Evolutionary conservation across 2,329 filamentous ascomycete genomes (phyloP).

Genomic region (Alternaria postmessia): DNA sequence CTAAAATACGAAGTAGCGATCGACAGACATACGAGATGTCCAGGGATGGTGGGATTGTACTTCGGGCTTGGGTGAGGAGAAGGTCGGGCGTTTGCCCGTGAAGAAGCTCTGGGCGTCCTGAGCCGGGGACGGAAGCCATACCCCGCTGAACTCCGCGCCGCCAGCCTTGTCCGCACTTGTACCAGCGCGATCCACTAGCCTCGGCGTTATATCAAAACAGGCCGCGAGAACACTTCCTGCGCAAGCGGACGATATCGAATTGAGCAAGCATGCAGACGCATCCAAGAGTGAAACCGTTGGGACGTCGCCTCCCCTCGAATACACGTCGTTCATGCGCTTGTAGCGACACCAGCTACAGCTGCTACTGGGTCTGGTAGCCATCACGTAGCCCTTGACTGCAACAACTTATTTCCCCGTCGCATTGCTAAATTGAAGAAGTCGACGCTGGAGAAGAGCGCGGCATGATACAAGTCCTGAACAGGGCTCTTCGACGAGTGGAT

Average conservation of each 20-base stretch:
- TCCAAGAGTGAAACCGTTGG: neutral
- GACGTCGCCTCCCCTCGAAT: neutral
- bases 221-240: neutral
- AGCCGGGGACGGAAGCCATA: neutral
- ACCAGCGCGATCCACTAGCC: neutral
- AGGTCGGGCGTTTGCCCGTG: slow-evolving; percentile 3
- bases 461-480: too few relatives aligned
- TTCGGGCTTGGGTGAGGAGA: slow-evolving; percentile 8
- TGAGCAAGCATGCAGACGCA: neutral
- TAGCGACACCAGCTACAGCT: neutral
- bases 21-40: neutral
- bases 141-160: neutral
- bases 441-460: too few relatives aligned
- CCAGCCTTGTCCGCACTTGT: neutral
- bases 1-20: neutral
- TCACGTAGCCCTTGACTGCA: neutral
- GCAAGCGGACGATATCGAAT: neutral
- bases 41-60: neutral
- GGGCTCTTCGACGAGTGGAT: too few relatives aligned
- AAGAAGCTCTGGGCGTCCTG: too few relatives aligned
- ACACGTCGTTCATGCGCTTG: neutral
- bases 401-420: neutral
- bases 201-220: neutral
- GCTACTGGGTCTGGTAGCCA: neutral
- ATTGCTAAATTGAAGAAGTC: neutral